Conservation (phyloP, 192 early-diverging fungal genomes). For the Diversispora epigaea region DNA sequence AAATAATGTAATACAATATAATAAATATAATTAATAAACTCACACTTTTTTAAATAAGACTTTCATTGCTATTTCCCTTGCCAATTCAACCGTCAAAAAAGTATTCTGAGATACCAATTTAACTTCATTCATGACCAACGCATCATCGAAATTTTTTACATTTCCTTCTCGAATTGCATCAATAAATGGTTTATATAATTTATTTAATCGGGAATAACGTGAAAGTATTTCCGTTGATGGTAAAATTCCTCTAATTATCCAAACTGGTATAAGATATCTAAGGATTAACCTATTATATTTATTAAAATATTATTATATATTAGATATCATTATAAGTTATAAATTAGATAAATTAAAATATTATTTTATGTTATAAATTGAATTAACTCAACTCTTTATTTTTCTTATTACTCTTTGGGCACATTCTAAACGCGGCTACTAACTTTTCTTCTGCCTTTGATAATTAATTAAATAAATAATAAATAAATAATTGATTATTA, state of each 20-base stretch:
- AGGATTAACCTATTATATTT: constrained; percentile 65
- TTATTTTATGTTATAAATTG: too few relatives aligned
- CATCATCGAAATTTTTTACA: constrained; percentile 70
- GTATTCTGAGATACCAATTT: constrained; percentile 66
- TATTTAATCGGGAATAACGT: constrained; percentile 57
- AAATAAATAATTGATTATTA: too few relatives aligned
- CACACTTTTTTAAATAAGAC: constrained; percentile 80
- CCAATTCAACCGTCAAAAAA: constrained; percentile 80
- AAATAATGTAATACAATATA: neutral
- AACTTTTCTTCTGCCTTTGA: constrained; percentile 56
- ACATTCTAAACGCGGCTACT: constrained; percentile 49
- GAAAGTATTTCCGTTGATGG: constrained; percentile 62
- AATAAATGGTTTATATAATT: constrained; percentile 64
- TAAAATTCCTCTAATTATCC: constrained; percentile 69
- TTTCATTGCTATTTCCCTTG: constrained; percentile 68
- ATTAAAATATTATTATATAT: too few relatives aligned
- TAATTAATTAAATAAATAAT: too few relatives aligned
- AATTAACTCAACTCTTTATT: constrained; percentile 47
- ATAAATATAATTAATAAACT: constrained; percentile 31
- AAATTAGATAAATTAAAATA: too few relatives aligned
- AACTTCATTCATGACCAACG: constrained; percentile 55
- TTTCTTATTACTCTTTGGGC: constrained; percentile 37
- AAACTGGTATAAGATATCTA: constrained; percentile 75
- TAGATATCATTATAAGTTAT: too few relatives aligned
- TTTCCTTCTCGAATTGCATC: constrained; percentile 72